Conservation (phyloP, 352 stramenopile species). For the Globisporangium solare region DNA sequence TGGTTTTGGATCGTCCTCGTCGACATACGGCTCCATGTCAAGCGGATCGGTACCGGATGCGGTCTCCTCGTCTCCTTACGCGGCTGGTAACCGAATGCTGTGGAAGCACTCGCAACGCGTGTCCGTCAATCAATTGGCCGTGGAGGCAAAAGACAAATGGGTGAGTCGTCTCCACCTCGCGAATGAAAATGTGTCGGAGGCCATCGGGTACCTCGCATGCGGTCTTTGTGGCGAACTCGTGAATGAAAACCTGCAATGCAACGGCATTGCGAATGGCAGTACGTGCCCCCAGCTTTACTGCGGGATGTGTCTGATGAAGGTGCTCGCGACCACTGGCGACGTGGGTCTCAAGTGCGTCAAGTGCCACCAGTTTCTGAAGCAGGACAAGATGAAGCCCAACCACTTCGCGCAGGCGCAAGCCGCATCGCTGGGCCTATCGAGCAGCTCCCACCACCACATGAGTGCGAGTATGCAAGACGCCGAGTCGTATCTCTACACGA, state of each 20-base stretch:
- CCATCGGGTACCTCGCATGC: constrained; percentile 52
- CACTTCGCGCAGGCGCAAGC: constrained; percentile 62
- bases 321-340: constrained; percentile 16
- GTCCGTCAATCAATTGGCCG: constrained; percentile 6
- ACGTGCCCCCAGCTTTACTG: constrained; percentile 72
- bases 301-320: constrained; percentile 40
- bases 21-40: neutral
- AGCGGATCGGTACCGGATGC: neutral
- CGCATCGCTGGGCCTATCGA: constrained; percentile 40
- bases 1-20: constrained; percentile 14
- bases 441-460: constrained; percentile 4
- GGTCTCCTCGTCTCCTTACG: constrained; percentile 7
- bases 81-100: constrained; percentile 16
- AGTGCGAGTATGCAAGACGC: constrained; percentile 4
- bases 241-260: constrained; percentile 73
- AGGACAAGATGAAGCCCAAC: constrained; percentile 50
- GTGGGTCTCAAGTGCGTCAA: constrained; percentile 42
- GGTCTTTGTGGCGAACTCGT: constrained; percentile 73
- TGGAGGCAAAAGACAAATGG: constrained; percentile 38
- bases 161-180: constrained; percentile 30
- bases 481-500: constrained; percentile 12
- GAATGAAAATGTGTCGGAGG: constrained; percentile 40
- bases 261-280: constrained; percentile 15
- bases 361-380: constrained; percentile 39
- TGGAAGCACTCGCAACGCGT: constrained; percentile 36